Conservation (phyloP, 306 rosid species). For the Begonia masoniana region DNA sequence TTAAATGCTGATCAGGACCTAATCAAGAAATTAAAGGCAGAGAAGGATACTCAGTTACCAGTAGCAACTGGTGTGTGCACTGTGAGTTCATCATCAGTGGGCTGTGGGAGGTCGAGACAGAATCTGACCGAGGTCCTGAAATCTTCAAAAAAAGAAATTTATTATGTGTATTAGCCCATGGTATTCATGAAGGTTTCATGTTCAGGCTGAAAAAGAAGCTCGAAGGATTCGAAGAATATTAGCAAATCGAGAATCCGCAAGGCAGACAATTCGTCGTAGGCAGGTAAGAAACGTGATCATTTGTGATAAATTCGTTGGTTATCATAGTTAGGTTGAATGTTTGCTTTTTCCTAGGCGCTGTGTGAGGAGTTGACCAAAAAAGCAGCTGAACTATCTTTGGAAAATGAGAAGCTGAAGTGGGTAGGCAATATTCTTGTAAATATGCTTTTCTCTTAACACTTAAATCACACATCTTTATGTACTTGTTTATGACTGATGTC, state of each 20-base stretch:
- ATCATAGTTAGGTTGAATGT: background rate
- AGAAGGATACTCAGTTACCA: constrained; percentile 31
- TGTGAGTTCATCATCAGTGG: constrained; percentile 23
- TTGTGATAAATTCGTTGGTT: background rate
- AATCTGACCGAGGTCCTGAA: constrained; percentile 68
- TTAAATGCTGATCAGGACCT: constrained; percentile 16
- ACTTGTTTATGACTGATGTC: constrained; percentile 7
- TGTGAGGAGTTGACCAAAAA: constrained; percentile 71
- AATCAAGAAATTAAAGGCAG: constrained; percentile 21
- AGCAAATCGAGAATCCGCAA: constrained; percentile 94
- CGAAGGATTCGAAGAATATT: constrained; percentile 74
- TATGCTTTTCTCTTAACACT: constrained; percentile 4
- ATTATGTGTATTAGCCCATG: constrained; percentile 4
- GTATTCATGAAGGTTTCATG: constrained; percentile 1
- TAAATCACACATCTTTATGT: background rate
- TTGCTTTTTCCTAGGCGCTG: constrained; percentile 48
- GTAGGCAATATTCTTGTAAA: constrained; percentile 22
- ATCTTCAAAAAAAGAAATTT: background rate
- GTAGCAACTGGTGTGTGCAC: constrained; percentile 21
- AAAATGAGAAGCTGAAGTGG: constrained; percentile 67
- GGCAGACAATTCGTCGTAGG: constrained; percentile 96
- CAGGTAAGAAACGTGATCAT: constrained; percentile 36
- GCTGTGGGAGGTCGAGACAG: constrained; percentile 48
- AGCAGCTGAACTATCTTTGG: constrained; percentile 59
- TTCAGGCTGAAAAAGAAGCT: constrained; percentile 82